These are phyloP conservation scores for Sugiyamaella japonica DNA, from an alignment of 1,139 yeast genomes.

Conservation along the genomic window DNA sequence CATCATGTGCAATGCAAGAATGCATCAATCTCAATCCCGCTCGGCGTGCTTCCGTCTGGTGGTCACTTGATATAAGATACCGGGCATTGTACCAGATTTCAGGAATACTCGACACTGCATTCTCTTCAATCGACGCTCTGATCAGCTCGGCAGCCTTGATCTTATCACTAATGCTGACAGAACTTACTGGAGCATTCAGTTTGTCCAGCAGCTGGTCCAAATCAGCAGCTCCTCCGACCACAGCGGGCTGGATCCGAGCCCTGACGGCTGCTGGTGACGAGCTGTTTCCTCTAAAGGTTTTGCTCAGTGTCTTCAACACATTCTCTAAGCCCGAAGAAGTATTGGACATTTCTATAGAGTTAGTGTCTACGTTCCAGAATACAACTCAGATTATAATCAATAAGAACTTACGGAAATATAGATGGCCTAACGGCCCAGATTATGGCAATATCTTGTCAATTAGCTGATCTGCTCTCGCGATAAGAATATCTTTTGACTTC, in stretches of 20 bases:
- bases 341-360: conserved; percentile 14
- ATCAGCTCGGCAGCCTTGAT: conserved; percentile 56
- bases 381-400: no score
- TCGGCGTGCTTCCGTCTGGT: conserved; percentile 49
- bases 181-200: conserved; percentile 42
- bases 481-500: background rate
- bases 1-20: conserved; percentile 58
- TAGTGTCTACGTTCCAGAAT: background rate
- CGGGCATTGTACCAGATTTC: conserved; percentile 76
- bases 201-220: conserved; percentile 49
- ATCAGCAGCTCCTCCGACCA: conserved; percentile 62
- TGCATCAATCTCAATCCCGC: conserved; percentile 56
- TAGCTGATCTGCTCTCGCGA: background rate
- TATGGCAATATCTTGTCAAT: background rate
- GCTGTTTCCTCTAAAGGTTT: conserved; percentile 26
- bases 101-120: conserved; percentile 59
- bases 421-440: conserved; percentile 13
- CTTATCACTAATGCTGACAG: conserved; percentile 22
- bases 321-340: conserved; percentile 18
- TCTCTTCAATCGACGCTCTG: conserved; percentile 52
- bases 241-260: conserved; percentile 52
- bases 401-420: background rate
- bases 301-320: conserved; percentile 17
- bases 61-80: conserved; percentile 51
- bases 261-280: conserved; percentile 32